Percentiles rank a stretch among this genome's conserved stretches.
Evolutionary conservation across 768 basidiomycete species (phyloP).

Genomic region (Clathrus columnatus): DNA sequence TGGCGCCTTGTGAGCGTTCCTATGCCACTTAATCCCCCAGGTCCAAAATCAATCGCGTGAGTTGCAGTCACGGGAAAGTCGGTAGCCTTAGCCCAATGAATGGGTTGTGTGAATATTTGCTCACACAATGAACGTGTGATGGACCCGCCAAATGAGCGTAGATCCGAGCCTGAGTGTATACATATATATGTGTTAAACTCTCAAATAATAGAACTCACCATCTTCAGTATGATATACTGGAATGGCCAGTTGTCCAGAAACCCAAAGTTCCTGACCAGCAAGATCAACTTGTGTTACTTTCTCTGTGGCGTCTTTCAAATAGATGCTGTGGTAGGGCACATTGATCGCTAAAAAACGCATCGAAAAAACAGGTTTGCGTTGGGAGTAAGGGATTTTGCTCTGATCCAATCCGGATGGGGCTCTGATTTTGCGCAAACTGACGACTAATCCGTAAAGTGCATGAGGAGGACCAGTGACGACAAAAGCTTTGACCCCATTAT

Average conservation of each 20-base stretch:
- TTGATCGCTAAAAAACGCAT: constrained; percentile 92
- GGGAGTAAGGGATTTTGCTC: constrained; percentile 88
- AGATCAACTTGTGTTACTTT: constrained; percentile 72
- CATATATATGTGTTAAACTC: constrained; percentile 13
- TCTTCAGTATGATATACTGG: constrained; percentile 90
- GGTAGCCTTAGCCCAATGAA: constrained; percentile 90
- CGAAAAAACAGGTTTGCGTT: constrained; percentile 89
- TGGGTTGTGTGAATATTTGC: constrained; percentile 85
- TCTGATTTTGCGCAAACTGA: constrained; percentile 79
- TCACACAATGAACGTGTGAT: constrained; percentile 85
- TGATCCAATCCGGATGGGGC: constrained; percentile 86
- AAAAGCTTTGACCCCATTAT: constrained; percentile 86
- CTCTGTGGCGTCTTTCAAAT: constrained; percentile 66
- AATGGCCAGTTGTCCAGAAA: constrained; percentile 56
- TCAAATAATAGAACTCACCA: constrained; percentile 44
- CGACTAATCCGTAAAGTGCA: constrained; percentile 90
- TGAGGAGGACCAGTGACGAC: constrained; percentile 90
- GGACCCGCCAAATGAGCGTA: constrained; percentile 59
- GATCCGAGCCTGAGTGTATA: constrained; percentile 60
- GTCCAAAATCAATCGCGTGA: constrained; percentile 94
- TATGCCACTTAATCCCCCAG: constrained; percentile 89
- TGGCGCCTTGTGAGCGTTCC: constrained; percentile 86
- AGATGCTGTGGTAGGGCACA: constrained; percentile 92
- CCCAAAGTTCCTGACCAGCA: constrained; percentile 71
- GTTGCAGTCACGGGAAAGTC: constrained; percentile 85